phyloP scores from a whole-genome alignment of 2,329 filamentous ascomycete species.

The Fusarium temperatum region DNA sequence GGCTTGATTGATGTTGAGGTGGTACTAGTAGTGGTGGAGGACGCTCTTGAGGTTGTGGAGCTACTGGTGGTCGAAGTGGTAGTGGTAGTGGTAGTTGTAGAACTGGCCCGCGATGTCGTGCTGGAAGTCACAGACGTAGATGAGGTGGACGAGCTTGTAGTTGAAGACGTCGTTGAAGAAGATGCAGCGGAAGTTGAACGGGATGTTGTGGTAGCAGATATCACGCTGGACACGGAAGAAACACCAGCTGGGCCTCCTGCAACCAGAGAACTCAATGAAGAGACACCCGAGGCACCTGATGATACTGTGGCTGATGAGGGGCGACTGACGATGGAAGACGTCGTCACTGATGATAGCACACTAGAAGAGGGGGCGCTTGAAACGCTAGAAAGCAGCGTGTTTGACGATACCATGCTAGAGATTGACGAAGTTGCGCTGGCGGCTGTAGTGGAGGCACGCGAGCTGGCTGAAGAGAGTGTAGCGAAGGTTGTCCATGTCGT shows the following conservation, averaged over 20 bases:
- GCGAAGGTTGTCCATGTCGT: background rate
- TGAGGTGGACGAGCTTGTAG: background rate
- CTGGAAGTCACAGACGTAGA: background rate
- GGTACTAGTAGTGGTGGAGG: background rate
- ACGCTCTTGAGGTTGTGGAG: background rate
- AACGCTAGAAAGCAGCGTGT: background rate
- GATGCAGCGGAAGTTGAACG: background rate
- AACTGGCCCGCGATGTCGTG: background rate
- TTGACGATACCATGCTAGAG: background rate
- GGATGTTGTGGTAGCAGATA: rapidly evolving
- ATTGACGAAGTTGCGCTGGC: background rate
- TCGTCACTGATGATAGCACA: background rate
- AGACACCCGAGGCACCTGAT: conserved; percentile 35
- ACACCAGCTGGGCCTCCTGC: background rate
- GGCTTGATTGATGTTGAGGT: background rate
- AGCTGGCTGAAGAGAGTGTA: background rate
- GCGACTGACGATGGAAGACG: conserved; percentile 31
- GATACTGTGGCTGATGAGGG: conserved; percentile 7
- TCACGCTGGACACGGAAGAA: background rate
- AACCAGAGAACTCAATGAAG: conserved; percentile 7
- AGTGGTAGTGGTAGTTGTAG: background rate
- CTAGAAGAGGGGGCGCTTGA: conserved; percentile 24
- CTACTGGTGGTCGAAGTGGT: background rate
- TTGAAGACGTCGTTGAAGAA: background rate
- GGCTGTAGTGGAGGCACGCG: background rate